These are phyloP conservation scores for Lachancea dasiensis DNA, from an alignment of 805 yeast species.

Conservation along the genomic window DNA sequence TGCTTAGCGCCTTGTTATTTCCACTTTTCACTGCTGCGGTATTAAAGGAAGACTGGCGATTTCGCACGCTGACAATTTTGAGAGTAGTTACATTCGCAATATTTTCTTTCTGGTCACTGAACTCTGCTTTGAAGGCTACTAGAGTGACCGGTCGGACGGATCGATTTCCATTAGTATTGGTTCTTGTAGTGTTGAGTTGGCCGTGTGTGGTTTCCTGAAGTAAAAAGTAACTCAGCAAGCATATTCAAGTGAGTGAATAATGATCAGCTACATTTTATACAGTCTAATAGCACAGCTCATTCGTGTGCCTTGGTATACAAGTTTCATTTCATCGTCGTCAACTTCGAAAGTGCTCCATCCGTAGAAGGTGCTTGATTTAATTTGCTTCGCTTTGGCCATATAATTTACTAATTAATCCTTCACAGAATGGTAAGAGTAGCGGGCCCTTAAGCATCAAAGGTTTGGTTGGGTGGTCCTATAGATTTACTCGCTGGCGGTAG, in stretches of 20 bases:
- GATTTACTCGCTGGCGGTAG: not conserved
- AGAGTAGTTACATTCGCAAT: slow-evolving; percentile 17
- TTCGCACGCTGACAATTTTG: slow-evolving; percentile 16
- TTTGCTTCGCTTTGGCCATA: no score
- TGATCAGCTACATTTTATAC: no score
- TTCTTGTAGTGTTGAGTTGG: slow-evolving; percentile 27
- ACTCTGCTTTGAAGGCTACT: slow-evolving; percentile 22
- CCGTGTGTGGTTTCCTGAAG: slow-evolving; percentile 15
- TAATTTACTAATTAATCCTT: no score
- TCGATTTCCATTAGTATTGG: slow-evolving; percentile 24
- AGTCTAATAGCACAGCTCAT: no score
- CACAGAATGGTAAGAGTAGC: no score
- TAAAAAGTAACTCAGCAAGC: not conserved
- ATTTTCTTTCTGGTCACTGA: slow-evolving; percentile 25
- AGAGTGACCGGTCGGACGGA: slow-evolving; percentile 20
- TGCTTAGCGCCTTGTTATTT: slow-evolving; percentile 21
- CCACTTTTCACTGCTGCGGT: slow-evolving; percentile 23
- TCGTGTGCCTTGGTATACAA: no score
- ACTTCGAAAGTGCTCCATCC: no score
- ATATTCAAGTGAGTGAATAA: no score
- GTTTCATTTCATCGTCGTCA: no score
- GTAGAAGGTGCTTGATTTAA: no score
- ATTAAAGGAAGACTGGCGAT: slow-evolving; percentile 11
- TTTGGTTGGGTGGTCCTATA: not conserved
- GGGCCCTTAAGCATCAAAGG: not conserved